phyloP scores from a whole-genome alignment of 257 asterid genomes.

The Schizonepeta tenuifolia region DNA sequence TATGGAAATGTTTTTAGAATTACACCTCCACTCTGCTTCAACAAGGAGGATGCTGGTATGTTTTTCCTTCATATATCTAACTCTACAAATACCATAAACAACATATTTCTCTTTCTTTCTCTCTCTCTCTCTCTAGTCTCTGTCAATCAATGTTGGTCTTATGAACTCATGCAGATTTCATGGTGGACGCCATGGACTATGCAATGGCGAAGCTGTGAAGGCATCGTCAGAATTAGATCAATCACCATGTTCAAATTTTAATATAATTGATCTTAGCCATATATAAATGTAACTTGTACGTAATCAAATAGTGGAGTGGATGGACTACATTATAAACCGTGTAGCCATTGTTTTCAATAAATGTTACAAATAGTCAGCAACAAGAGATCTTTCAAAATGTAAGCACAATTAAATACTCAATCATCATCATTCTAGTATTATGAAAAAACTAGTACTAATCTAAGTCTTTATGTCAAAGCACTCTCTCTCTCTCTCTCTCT shows the following conservation, averaged over 20 bases:
- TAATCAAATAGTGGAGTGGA: neutral
- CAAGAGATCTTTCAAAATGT: too few species aligned
- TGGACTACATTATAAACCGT: neutral
- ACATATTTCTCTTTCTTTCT: neutral
- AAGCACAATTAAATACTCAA: too few species aligned
- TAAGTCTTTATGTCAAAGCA: too few species aligned
- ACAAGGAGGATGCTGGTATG: conserved; percentile 66
- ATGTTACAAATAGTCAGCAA: neutral
- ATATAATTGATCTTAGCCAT: neutral
- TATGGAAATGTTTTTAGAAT: conserved; percentile 75
- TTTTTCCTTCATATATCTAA: neutral
- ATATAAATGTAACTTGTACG: neutral
- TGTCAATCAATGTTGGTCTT: neutral
- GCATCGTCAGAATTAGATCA: neutral
- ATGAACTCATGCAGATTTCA: conserved; percentile 47
- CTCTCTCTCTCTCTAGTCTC: neutral
- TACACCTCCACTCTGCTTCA: conserved; percentile 79
- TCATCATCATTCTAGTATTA: too few species aligned
- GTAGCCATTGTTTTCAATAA: neutral
- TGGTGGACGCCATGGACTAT: conserved; percentile 60
- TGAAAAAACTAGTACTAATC: too few species aligned
- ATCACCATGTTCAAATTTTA: neutral
- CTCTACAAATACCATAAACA: neutral
- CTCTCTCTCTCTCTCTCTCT: neutral
- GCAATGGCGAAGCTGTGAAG: conserved; percentile 50